A percentile compares a stretch with the other conserved stretches of the same genome.
These are phyloP conservation scores for Coniferiporia weirii DNA, from an alignment of 1,284 basidiomycete genomes.

Conservation along the genomic window DNA sequence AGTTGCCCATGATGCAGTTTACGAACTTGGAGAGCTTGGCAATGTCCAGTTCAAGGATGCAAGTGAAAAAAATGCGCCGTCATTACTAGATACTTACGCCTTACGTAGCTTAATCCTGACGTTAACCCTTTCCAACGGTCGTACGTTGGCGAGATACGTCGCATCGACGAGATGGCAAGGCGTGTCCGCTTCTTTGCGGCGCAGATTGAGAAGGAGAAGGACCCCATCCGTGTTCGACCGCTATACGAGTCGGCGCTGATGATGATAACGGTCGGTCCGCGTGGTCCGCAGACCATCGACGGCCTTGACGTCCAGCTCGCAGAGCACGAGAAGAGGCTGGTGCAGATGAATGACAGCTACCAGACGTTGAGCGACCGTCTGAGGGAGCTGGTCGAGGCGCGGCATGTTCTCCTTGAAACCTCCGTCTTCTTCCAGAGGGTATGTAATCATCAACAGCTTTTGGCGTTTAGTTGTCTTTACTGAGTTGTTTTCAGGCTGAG, in stretches of 20 bases:
- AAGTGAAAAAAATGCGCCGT: constrained; percentile 26
- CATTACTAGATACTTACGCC: constrained; percentile 12
- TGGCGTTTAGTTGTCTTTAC: constrained; percentile 9
- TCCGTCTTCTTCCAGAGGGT: constrained; percentile 94
- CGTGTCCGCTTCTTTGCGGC: constrained; percentile 86
- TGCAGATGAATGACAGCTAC: constrained; percentile 93
- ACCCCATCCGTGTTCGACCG: constrained; percentile 76
- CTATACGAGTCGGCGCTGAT: constrained; percentile 72
- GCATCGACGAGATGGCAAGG: constrained; percentile 94
- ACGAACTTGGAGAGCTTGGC: constrained; percentile 92
- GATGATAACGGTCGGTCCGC: constrained; percentile 81
- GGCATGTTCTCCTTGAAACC: constrained; percentile 91
- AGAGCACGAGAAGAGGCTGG: constrained; percentile 84
- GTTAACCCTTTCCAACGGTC: constrained; percentile 98
- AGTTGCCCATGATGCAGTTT: constrained; percentile 94
- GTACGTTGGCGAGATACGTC: constrained; percentile 92
- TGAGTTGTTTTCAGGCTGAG: constrained; percentile 56
- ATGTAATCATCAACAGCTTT: constrained; percentile 22
- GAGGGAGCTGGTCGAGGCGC: constrained; percentile 87
- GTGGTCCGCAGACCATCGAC: constrained; percentile 90
- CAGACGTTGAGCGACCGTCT: constrained; percentile 84
- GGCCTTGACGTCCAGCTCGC: constrained; percentile 86
- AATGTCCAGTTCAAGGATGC: constrained; percentile 99
- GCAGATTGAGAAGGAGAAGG: constrained; percentile 85
- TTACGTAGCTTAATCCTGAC: constrained; percentile 79